Evolutionary conservation across 805 yeast species (phyloP), one percentile per base, ranked within the genome.

Genomic region (Huiozyma naganishii): DNA sequence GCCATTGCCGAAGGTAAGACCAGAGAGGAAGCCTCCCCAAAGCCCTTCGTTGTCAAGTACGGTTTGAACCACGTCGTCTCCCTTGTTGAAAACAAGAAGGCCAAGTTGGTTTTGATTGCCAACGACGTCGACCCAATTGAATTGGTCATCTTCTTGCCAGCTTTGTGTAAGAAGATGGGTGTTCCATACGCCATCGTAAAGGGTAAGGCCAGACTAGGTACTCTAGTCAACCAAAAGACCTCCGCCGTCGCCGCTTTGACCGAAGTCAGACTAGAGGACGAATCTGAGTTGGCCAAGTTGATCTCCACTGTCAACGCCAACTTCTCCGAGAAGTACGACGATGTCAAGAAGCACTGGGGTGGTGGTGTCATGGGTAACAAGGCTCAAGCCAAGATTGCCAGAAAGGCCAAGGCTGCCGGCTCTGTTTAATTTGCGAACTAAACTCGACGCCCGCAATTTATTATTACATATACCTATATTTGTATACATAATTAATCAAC

Each of bases 1-100:
- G 97, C 96, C 61, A 80, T 89, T 66, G 96, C 96, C 53, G 96
- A 87, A 69, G 97, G 97, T 72, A 88, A 89, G 81, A 78, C 86
- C 73, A 89, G 85, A 72, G 88, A 85, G 75, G 97, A 89, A 62
- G 96, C 83, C 61, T 87, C 96, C 61, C 83, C 88, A 70, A 90
- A 90, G 80, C 98, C 98, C 65, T 87, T 77, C 72, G 90, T 77
- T 63, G 94, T 90, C 71, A 90, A 90, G 80, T 90, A 81, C 79
- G 98, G 98, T 80, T 79, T 90, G 67, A 90, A 90, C 89, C 98
- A 90, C 76, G 96, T 90, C 76, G 96, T 89, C 64, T 83, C 95
- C 52, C 80, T 90, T 59, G 73, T 90, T 62, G 98, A 90, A 81
- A 86, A 87, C 94, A 92, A 90, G 84, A 90, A 90, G 82, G 95